Evolutionary conservation across 2,329 filamentous ascomycete species (phyloP), one percentile per base, ranked within the genome.

Genomic region (Samsoniella hepiali): DNA sequence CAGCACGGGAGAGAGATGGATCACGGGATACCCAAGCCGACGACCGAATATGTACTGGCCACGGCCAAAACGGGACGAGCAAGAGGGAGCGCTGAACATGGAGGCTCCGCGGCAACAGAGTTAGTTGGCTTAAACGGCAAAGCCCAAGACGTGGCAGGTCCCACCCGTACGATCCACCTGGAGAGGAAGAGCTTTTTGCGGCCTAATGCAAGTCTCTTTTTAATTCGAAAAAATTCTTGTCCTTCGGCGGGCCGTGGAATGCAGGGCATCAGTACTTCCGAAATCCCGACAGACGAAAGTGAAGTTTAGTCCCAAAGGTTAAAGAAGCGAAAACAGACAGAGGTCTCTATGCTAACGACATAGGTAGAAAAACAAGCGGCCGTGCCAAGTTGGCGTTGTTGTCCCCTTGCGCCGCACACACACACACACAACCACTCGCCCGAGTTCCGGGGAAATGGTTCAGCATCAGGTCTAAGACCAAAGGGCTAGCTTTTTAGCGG

Each of bases 391-490:
- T 36, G 42, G 44, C 22, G 47, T 51, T 47, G 47, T 36, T 34
- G 42, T 36, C 22, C 22, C 44, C 22, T 22, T 22, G 29, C 11
- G 2, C 11, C 47, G 27, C 57, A n/a, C 47, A 10, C 29, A 6
- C 49, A 31, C n/a, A 40, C 2, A 9, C 58, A 17, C 22, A 22
- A 22, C 22, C 22, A 22, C 22, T 22, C 22, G 29, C 38, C 58
- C 42, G 50, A 56, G 59, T 62, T 42, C 59, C 44, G 59, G 59
- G 59, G 51, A 56, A 62, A 56, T 56, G 59, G 51, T 55, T 55
- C 59, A 62, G 59, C 50, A 56, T 55, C 59, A 55, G 17, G 51
- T 55, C 50, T 49, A 62, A 42, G 42, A 55, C 58, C 49, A 31
- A 62, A 42, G 22, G 32, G 51, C 32, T 55, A 55, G 51, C 27